Conservation (phyloP, 2,329 filamentous ascomycete genomes). For the Davidsoniella neocaledoniae region DNA sequence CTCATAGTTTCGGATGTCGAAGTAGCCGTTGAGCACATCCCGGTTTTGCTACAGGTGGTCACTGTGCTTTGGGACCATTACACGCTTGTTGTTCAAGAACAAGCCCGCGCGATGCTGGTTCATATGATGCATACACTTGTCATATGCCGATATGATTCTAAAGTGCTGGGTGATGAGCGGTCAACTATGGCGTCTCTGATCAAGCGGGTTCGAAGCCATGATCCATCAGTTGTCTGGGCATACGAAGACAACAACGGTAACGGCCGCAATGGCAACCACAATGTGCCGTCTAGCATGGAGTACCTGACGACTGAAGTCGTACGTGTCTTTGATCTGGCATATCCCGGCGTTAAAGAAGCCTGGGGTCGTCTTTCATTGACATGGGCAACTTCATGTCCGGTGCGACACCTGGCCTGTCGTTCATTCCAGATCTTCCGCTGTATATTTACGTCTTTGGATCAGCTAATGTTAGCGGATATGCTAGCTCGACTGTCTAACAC, state of each 20-base stretch:
- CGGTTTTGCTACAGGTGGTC: constrained; percentile 76
- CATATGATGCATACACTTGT: constrained; percentile 94
- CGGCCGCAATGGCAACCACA: constrained; percentile 48
- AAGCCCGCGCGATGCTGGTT: constrained; percentile 93
- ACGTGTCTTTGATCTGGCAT: constrained; percentile 67
- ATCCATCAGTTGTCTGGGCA: constrained; percentile 73
- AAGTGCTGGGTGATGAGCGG: constrained; percentile 45
- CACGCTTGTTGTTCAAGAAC: constrained; percentile 83
- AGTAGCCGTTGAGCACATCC: constrained; percentile 61
- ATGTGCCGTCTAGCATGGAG: constrained; percentile 76
- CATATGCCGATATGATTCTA: constrained; percentile 43
- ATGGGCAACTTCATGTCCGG: constrained; percentile 94
- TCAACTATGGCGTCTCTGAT: constrained; percentile 73
- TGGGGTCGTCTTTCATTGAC: constrained; percentile 83
- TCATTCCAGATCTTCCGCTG: constrained; percentile 97
- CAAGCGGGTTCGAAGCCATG: constrained; percentile 70
- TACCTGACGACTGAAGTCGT: constrained; percentile 68
- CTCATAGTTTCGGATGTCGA: constrained; percentile 86
- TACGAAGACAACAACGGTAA: constrained; percentile 86
- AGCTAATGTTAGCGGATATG: constrained; percentile 93
- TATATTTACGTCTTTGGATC: constrained; percentile 77
- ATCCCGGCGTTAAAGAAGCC: constrained; percentile 72
- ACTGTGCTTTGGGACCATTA: constrained; percentile 97
- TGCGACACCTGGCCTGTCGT: constrained; percentile 83
- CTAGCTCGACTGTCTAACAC: constrained; percentile 88